Evolutionary conservation across 805 yeast species (phyloP).

Genomic region (Candida pseudofarinosa): DNA sequence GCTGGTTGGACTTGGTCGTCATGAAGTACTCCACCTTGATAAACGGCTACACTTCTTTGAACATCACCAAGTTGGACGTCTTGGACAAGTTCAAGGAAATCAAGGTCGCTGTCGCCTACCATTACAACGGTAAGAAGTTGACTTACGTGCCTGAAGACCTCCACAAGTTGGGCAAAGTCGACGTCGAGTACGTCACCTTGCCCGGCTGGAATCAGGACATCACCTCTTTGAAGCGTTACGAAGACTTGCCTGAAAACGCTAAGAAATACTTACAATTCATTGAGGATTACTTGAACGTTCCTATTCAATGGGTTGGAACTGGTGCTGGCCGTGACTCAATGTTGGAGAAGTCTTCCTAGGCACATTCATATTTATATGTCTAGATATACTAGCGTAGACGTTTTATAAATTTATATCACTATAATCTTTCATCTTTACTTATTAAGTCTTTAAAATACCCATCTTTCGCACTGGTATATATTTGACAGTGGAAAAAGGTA

Average conservation of each 20-base stretch:
- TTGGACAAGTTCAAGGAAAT: conserved; percentile 87
- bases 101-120: conserved; percentile 82
- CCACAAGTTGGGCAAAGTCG: conserved; percentile 75
- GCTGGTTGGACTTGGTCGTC: conserved; percentile 97
- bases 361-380: neutral
- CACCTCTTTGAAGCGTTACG: conserved; percentile 62
- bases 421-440: too few relatives aligned
- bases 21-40: conserved; percentile 85
- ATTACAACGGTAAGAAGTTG: conserved; percentile 69
- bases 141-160: conserved; percentile 92
- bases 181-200: conserved; percentile 83
- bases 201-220: conserved; percentile 95
- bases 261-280: conserved; percentile 78
- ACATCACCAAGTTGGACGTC: conserved; percentile 94
- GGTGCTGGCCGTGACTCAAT: conserved; percentile 96
- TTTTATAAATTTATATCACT: too few relatives aligned
- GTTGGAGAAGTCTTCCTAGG: conserved; percentile 51
- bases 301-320: conserved; percentile 95
- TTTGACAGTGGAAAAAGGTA: too few relatives aligned
- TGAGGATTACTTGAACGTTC: conserved; percentile 79
- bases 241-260: conserved; percentile 84
- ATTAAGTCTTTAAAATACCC: too few relatives aligned
- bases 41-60: conserved; percentile 92
- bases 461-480: too few relatives aligned
- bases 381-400: too few relatives aligned